Conservation (phyloP, 2,329 filamentous ascomycete genomes). For the Pseudogymnoascus sp. region DNA sequence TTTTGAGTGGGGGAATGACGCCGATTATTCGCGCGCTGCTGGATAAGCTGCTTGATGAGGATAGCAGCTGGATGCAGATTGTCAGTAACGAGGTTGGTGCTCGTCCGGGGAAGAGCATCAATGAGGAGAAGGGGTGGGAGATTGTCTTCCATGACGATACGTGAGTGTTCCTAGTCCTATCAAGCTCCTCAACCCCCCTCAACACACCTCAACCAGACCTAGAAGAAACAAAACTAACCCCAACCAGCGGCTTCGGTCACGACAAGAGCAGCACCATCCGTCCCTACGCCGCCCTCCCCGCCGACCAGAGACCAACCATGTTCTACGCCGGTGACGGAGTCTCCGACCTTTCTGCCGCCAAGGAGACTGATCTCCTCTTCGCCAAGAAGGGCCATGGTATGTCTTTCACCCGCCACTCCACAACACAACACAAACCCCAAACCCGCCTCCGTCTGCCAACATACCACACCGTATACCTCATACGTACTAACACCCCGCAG, state of each 20-base stretch:
- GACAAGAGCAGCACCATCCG: constrained; percentile 92
- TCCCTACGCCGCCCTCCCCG: constrained; percentile 71
- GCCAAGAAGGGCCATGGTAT: constrained; percentile 83
- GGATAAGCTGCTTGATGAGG: constrained; percentile 68
- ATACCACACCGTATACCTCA: not conserved
- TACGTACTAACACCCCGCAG: constrained; percentile 37
- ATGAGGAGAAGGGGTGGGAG: constrained; percentile 77
- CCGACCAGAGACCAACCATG: constrained; percentile 65
- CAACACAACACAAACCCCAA: not conserved
- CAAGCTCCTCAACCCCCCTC: not conserved
- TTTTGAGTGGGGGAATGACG: constrained; percentile 87
- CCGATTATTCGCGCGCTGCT: constrained; percentile 84
- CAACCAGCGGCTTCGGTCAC: constrained; percentile 65
- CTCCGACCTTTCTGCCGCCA: constrained; percentile 83
- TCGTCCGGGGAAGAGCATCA: constrained; percentile 63
- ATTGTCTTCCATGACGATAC: constrained; percentile 85
- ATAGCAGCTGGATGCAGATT: constrained; percentile 74
- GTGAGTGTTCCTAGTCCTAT: constrained; percentile 34
- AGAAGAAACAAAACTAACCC: not conserved
- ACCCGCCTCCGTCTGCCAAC: not conserved
- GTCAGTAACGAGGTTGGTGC: constrained; percentile 76
- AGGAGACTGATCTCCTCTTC: constrained; percentile 88
- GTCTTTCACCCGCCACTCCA: constrained; percentile 24
- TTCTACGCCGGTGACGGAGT: constrained; percentile 96
- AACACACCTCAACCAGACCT: not conserved